phyloP scores from a whole-genome alignment of 495 filamentous ascomycete species.

The Daldinia caldariorum region DNA sequence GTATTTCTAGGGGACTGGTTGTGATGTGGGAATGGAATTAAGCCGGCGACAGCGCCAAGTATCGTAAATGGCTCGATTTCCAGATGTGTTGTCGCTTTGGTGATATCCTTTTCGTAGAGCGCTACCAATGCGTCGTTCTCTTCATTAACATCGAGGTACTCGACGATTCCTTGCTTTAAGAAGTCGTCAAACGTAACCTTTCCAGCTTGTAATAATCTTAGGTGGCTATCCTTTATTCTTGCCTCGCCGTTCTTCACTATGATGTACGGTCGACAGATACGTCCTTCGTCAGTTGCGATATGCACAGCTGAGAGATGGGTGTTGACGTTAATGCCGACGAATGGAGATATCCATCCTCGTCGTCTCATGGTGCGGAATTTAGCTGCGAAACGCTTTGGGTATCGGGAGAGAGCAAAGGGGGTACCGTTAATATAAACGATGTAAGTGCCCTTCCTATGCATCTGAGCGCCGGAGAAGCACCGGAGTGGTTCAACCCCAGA shows the following conservation, averaged over 20 bases:
- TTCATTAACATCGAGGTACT: constrained; percentile 98
- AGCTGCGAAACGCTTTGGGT: constrained; percentile 83
- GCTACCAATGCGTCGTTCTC: constrained; percentile 96
- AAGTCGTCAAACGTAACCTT: constrained; percentile 92
- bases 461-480: constrained; percentile 77
- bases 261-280: constrained; percentile 94
- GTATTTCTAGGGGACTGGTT: constrained; percentile 99
- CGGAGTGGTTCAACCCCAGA: constrained; percentile 62
- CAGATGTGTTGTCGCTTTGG: constrained; percentile 83
- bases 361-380: constrained; percentile 85
- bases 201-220: constrained; percentile 81
- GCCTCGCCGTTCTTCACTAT: constrained; percentile 88
- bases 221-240: constrained; percentile 76
- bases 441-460: constrained; percentile 84
- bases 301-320: constrained; percentile 90
- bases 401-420: constrained; percentile 81
- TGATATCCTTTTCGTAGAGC: constrained; percentile 84
- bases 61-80: constrained; percentile 99
- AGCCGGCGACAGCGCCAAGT: constrained; percentile 93
- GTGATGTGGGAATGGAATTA: constrained; percentile 98
- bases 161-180: constrained; percentile 84
- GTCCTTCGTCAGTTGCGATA: constrained; percentile 94
- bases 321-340: constrained; percentile 95
- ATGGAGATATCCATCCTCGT: constrained; percentile 89
- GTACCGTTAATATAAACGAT: constrained; percentile 96